These are phyloP conservation scores for Acacia melanoxylon DNA, from an alignment of 306 rosid species.

Conservation along the genomic window DNA sequence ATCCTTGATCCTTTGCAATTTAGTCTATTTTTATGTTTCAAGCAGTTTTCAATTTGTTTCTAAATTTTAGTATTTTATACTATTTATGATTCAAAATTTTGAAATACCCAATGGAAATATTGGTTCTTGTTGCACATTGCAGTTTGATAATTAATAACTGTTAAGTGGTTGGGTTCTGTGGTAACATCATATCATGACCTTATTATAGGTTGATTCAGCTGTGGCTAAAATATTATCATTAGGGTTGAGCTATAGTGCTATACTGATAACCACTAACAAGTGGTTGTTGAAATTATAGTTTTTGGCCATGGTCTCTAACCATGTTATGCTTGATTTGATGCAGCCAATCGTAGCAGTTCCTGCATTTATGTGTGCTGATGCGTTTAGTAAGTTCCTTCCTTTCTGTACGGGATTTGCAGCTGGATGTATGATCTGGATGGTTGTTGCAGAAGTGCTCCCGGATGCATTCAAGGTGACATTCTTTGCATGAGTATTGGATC, in stretches of 20 bases:
- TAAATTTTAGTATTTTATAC: not conserved
- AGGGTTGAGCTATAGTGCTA: conserved; percentile 10
- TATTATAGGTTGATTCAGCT: not conserved
- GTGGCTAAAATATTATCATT: conserved; percentile 1
- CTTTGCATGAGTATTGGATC: not conserved
- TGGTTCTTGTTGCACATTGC: not conserved
- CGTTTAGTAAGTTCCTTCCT: conserved; percentile 93
- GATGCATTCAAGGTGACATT: conserved; percentile 91
- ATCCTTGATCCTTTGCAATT: not conserved
- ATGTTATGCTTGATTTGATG: conserved; percentile 34
- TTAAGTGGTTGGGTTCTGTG: conserved; percentile 1
- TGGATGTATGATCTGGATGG: conserved; percentile 99
- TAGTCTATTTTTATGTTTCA: not conserved
- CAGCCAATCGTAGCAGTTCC: conserved; percentile 99
- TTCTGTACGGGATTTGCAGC: conserved; percentile 99
- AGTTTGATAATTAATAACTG: not conserved
- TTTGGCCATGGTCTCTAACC: conserved; percentile 21
- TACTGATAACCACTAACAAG: not conserved
- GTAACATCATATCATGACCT: not conserved
- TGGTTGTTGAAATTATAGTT: conserved; percentile 8
- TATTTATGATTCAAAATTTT: not conserved
- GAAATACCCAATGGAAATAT: not conserved
- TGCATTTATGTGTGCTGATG: conserved; percentile 95
- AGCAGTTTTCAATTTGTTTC: not conserved
- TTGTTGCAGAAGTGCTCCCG: conserved; percentile 96